These are phyloP conservation scores for Fagus sylvatica DNA, from an alignment of 306 rosid genomes.

Conservation along the genomic window DNA sequence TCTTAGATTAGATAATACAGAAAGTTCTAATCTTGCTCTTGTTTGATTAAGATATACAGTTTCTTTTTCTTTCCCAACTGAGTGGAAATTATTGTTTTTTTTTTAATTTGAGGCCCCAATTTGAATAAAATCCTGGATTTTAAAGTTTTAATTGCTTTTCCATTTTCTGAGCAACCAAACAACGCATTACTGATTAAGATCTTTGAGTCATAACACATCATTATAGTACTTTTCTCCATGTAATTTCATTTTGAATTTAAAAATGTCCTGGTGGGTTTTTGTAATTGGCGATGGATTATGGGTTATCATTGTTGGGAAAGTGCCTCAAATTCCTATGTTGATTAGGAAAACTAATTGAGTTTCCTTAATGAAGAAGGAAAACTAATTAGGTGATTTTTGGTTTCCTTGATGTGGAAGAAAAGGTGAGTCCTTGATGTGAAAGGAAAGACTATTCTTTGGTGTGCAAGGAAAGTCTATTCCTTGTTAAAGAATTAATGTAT, in stretches of 20 bases:
- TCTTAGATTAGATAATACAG: too few species aligned
- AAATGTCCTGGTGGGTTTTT: neutral
- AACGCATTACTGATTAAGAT: neutral
- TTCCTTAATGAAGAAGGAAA: too few species aligned
- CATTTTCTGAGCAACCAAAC: neutral
- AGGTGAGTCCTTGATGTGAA: too few species aligned
- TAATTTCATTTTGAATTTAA: neutral
- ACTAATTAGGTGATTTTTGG: too few species aligned
- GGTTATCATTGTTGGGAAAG: neutral
- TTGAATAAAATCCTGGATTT: neutral
- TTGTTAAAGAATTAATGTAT: too few species aligned
- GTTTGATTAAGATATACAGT: neutral
- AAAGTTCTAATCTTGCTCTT: neutral
- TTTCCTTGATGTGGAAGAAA: too few species aligned
- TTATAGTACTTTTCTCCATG: neutral
- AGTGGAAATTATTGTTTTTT: neutral
- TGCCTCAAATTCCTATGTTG: too few species aligned
- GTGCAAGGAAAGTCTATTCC: too few species aligned
- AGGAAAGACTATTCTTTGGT: too few species aligned
- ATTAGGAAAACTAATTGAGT: too few species aligned
- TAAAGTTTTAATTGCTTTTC: neutral
- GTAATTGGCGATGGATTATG: neutral
- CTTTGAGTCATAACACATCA: neutral
- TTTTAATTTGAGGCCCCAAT: too few species aligned
- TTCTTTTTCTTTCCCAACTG: too few species aligned